Conservation (phyloP, 306 rosid species). For the Benincasa hispida region DNA sequence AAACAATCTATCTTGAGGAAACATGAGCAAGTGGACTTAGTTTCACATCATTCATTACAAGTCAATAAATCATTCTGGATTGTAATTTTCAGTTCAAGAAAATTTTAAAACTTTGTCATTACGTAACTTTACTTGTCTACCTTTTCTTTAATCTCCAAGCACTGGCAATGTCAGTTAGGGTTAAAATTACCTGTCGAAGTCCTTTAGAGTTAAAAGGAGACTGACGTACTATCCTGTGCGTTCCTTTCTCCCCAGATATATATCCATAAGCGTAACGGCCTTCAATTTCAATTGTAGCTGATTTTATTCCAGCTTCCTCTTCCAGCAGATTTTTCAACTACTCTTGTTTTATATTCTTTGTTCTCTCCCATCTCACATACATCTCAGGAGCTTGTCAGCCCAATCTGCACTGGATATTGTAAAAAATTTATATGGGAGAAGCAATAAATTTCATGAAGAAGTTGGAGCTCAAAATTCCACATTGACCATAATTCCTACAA, state of each 20-base stretch:
- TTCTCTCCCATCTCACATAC: conserved; percentile 94
- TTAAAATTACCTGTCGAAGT: conserved; percentile 71
- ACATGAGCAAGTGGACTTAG: neutral
- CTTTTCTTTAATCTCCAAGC: neutral
- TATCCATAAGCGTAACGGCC: conserved; percentile 96
- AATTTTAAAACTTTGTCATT: neutral
- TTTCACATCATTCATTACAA: neutral
- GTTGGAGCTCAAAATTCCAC: neutral
- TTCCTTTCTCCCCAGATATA: conserved; percentile 94
- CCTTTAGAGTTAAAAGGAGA: conserved; percentile 95
- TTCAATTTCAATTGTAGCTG: conserved; percentile 86
- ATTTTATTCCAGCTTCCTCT: conserved; percentile 98
- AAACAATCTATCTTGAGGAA: neutral
- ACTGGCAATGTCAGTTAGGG: neutral
- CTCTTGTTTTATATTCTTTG: conserved; percentile 74
- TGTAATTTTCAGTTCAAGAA: neutral
- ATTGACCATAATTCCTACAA: neutral
- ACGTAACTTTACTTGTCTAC: neutral
- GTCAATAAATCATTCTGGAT: neutral
- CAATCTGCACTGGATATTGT: conserved; percentile 83
- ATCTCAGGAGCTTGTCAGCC: conserved; percentile 97
- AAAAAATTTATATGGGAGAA: conserved; percentile 25
- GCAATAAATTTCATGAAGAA: neutral
- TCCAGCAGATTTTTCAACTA: conserved; percentile 81
- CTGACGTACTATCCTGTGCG: conserved; percentile 85